These are phyloP conservation scores for Hypoxylon sp. DNA, from an alignment of 2,329 filamentous ascomycete genomes.

Conservation along the genomic window DNA sequence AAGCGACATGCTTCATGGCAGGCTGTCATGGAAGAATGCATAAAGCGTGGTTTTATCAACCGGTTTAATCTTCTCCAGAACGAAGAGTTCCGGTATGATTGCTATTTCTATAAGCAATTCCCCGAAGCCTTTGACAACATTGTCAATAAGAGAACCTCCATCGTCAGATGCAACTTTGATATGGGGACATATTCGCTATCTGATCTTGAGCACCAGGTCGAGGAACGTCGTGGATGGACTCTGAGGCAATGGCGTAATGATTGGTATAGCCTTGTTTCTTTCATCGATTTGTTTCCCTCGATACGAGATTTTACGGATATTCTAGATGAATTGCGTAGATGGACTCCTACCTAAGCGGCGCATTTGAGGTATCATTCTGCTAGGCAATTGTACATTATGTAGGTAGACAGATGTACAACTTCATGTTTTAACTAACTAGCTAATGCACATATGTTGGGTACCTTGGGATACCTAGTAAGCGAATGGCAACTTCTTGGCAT, in stretches of 20 bases:
- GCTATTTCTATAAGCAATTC: not conserved
- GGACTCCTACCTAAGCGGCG: not conserved
- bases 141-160: not conserved
- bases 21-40: slow-evolving; percentile 2
- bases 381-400: no score
- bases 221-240: slow-evolving; percentile 4
- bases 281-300: not conserved
- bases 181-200: not conserved
- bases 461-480: no score
- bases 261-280: not conserved
- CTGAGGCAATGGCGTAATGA: not conserved
- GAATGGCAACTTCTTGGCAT: no score
- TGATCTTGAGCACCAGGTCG: not conserved
- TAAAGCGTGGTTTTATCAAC: not conserved
- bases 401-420: no score
- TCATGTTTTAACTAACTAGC: no score
- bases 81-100: not conserved
- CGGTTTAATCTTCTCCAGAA: not conserved
- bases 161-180: slow-evolving; percentile 2
- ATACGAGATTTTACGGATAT: no score
- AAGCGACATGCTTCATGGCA: not conserved
- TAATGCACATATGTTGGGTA: no score
- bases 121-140: not conserved
- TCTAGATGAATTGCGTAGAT: not conserved
- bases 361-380: no score